phyloP scores from a whole-genome alignment of 352 stramenopile species.

The Globisporangium radiosum region DNA sequence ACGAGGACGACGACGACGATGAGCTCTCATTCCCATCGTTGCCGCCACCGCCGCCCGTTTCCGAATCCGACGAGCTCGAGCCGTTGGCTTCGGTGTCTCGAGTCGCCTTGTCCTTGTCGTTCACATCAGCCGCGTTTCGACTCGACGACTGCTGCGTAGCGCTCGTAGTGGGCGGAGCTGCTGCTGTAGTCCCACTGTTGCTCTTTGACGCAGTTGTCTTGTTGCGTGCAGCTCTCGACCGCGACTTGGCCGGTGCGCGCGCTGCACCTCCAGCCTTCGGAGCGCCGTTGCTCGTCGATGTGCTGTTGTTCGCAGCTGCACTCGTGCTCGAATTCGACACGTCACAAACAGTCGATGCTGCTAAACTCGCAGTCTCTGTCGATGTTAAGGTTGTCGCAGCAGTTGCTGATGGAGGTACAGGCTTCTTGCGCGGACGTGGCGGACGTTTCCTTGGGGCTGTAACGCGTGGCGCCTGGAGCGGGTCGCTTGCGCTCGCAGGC shows the following conservation, averaged over 20 bases:
- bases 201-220: background rate
- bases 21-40: slow-evolving; percentile 40
- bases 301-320: slow-evolving; percentile 7
- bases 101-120: background rate
- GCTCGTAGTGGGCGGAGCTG: background rate
- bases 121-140: too few relatives aligned
- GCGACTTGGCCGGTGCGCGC: slow-evolving; percentile 1
- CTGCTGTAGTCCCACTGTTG: background rate
- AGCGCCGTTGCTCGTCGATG: background rate
- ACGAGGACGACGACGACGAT: slow-evolving; percentile 39
- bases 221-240: background rate
- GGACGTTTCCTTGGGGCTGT: slow-evolving; percentile 13
- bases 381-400: background rate
- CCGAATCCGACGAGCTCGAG: slow-evolving; percentile 1
- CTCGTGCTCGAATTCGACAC: background rate
- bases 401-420: background rate
- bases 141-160: too few relatives aligned
- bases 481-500: background rate
- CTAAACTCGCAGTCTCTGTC: background rate
- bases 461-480: slow-evolving; percentile 3
- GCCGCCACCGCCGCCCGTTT: slow-evolving; percentile 1
- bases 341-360: background rate
- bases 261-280: background rate
- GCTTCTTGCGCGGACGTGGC: slow-evolving; percentile 15
- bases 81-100: background rate